Evolutionary conservation across 1,139 yeast species (phyloP).

Genomic region (Geotrichum candidum): DNA sequence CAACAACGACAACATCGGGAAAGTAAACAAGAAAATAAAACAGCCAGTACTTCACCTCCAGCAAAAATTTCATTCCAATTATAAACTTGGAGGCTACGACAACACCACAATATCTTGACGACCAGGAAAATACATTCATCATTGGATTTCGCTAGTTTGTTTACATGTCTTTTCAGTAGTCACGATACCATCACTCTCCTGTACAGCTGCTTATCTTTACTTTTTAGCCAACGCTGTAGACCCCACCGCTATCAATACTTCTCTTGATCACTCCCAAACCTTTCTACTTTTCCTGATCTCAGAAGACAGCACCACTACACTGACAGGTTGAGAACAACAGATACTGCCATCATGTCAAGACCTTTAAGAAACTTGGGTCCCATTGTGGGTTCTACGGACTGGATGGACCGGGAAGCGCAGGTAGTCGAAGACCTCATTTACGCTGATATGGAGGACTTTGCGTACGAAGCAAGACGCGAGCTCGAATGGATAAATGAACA

Average conservation of each 20-base stretch:
- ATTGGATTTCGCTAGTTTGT: background rate
- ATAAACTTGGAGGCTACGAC: background rate
- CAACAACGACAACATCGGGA: background rate
- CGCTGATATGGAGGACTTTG: conserved; percentile 38
- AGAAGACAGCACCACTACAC: background rate
- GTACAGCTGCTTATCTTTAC: background rate
- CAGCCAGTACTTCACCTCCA: background rate
- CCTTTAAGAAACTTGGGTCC: conserved; percentile 8
- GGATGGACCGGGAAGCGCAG: conserved; percentile 42
- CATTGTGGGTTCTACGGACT: conserved; percentile 39
- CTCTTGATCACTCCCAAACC: background rate
- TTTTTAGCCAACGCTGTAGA: background rate
- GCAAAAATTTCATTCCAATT: background rate
- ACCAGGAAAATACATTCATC: background rate
- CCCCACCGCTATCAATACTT: background rate
- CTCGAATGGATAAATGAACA: conserved; percentile 38
- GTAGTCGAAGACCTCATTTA: conserved; percentile 31
- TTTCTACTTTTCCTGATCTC: background rate
- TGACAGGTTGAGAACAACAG: background rate
- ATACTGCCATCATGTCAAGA: conserved; percentile 1
- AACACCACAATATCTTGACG: background rate
- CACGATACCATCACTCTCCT: background rate
- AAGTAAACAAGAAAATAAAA: background rate
- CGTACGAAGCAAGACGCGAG: conserved; percentile 37
- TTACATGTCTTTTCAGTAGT: background rate